These are phyloP conservation scores for Amanita polypyramis DNA, from an alignment of 768 basidiomycete genomes.

Conservation along the genomic window DNA sequence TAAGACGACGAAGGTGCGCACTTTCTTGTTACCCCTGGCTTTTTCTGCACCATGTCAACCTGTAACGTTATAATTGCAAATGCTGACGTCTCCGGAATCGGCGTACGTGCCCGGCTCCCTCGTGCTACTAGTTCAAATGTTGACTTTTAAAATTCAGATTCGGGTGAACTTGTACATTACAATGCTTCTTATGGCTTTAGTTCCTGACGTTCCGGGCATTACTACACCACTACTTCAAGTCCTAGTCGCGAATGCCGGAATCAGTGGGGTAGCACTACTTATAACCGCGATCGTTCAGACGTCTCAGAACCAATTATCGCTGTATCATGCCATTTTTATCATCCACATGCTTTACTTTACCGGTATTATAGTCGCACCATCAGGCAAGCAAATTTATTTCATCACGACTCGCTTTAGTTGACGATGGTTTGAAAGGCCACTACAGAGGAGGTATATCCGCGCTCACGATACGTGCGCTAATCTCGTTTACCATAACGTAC, in stretches of 20 bases:
- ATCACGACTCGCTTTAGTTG: not conserved
- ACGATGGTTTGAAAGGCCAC: not conserved
- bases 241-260: conserved; percentile 3
- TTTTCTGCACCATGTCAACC: not conserved
- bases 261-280: conserved; percentile 10
- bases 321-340: conserved; percentile 12
- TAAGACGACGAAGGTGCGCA: no score
- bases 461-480: conserved; percentile 1
- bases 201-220: conserved; percentile 3
- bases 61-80: not conserved
- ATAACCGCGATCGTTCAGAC: conserved; percentile 11
- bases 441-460: not conserved
- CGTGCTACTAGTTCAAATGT: not conserved
- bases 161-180: conserved; percentile 9
- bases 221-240: conserved; percentile 6
- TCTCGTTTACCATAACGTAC: conserved; percentile 6
- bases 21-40: no score
- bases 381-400: conserved; percentile 1
- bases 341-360: conserved; percentile 11
- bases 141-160: not conserved
- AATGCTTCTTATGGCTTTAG: conserved; percentile 5
- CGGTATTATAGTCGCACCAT: conserved; percentile 7
- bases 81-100: conserved; percentile 2
- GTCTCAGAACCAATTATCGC: conserved; percentile 7
- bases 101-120: not conserved